Conservation (phyloP, 2,329 filamentous ascomycete genomes). For the Talaromyces islandicus region DNA sequence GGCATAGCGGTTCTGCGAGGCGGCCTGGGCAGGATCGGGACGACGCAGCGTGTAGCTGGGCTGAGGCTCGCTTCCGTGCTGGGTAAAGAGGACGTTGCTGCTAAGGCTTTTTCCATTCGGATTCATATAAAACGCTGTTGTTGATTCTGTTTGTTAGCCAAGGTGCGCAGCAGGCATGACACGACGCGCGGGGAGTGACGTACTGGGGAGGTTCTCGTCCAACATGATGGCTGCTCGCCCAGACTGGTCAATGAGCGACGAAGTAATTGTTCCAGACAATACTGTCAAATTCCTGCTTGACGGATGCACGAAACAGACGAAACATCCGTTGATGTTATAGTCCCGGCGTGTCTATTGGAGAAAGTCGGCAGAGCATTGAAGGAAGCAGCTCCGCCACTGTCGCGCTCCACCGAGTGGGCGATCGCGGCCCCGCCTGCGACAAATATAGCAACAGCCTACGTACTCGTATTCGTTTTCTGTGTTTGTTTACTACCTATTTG, state of each 20-base stretch:
- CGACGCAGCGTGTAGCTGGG: slow-evolving; percentile 77
- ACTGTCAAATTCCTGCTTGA: not conserved
- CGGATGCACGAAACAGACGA: not conserved
- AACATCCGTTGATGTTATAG: not conserved
- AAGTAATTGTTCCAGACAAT: not conserved
- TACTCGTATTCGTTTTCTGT: not conserved
- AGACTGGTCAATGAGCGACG: not conserved
- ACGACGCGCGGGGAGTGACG: not conserved
- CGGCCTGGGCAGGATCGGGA: slow-evolving; percentile 63
- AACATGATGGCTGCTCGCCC: slow-evolving; percentile 52
- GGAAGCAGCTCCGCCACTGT: not conserved
- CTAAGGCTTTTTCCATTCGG: slow-evolving; percentile 40
- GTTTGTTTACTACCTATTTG: not conserved
- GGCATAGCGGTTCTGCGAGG: slow-evolving; percentile 77
- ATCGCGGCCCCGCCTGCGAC: not conserved
- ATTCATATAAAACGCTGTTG: slow-evolving; percentile 48
- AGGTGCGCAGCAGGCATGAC: not conserved
- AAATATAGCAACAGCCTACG: not conserved
- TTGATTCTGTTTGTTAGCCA: not conserved
- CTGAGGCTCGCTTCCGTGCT: slow-evolving; percentile 73
- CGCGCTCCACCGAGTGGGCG: not conserved
- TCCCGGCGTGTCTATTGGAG: not conserved
- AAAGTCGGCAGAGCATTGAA: not conserved
- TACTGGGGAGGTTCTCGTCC: slow-evolving; percentile 78
- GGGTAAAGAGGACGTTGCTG: slow-evolving; percentile 42